These are phyloP conservation scores for Lyophyllum shimeji DNA, from an alignment of 768 basidiomycete genomes.

Conservation along the genomic window DNA sequence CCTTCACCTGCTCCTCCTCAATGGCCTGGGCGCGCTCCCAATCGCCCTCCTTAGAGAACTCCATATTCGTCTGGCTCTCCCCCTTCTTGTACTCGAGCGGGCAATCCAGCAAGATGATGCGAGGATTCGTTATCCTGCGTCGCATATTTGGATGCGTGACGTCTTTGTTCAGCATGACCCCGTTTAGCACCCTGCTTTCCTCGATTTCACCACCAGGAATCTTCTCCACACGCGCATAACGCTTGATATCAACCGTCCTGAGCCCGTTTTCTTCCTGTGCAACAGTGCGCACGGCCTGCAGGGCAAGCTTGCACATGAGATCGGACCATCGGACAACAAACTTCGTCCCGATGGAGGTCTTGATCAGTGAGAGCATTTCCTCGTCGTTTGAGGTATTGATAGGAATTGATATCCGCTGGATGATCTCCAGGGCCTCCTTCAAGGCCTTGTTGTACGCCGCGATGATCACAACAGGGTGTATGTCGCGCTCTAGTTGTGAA, in stretches of 20 bases:
- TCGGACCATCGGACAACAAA: conserved; percentile 96
- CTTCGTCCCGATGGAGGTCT: conserved; percentile 97
- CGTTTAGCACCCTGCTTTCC: conserved; percentile 79
- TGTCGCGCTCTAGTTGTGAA: conserved; percentile 91
- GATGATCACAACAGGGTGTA: conserved; percentile 99
- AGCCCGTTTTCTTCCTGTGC: conserved; percentile 71
- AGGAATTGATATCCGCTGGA: conserved; percentile 84
- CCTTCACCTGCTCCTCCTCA: conserved; percentile 96
- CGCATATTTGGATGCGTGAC: conserved; percentile 98
- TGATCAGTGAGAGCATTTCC: conserved; percentile 96
- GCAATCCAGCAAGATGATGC: conserved; percentile 90
- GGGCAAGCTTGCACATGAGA: conserved; percentile 94
- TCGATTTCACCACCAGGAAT: conserved; percentile 98
- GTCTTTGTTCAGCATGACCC: conserved; percentile 99
- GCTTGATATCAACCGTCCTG: conserved; percentile 96
- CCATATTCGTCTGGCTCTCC: conserved; percentile 97
- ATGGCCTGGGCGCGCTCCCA: conserved; percentile 92
- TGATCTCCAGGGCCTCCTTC: conserved; percentile 86
- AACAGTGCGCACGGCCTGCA: conserved; percentile 90
- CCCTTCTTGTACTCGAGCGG: conserved; percentile 99
- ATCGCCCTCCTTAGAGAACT: conserved; percentile 91
- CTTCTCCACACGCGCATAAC: conserved; percentile 97
- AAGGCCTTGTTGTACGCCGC: conserved; percentile 97
- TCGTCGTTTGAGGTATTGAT: conserved; percentile 84
- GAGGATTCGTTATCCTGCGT: conserved; percentile 82